Evolutionary conservation across 768 basidiomycete genomes (phyloP), one percentile per base, ranked within the genome.

Genomic region (Russula olivacea): DNA sequence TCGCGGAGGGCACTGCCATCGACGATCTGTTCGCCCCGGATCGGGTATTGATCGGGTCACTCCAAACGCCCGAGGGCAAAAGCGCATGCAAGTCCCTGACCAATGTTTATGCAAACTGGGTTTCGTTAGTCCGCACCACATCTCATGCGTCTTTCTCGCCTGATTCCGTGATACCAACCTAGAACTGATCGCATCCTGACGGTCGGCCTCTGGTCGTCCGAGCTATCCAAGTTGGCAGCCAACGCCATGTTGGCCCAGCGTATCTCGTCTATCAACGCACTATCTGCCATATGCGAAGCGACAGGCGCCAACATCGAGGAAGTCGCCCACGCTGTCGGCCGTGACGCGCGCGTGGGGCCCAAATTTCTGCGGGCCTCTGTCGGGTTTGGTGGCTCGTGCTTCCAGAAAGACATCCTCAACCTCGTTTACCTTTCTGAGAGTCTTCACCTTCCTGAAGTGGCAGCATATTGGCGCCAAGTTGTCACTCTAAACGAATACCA

Each of bases 381-480:
- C 70, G 96, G 97, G 23, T 99, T 99, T 70, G 96, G 97, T 65
- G 97, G 97, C 41, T 92, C 89, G 14, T 99, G 96, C 79, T 99
- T 99, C 91, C 96, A 98, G 78, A 98, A 99, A 76, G 96, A 99
- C 72, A 98, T 98, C 75, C 86, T 99, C 71, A 99, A 99, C 80
- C 81, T 99, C 65, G 97, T 98, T 50, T 99, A 99, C 79, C 85
- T 99, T 49, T 89, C 86, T 72, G 95, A 98, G 78, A 93, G 89
- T 66, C 77, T 93, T 59, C 93, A 98, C 76, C 82, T 99, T 59
- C 94, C 95, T 43, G 93, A 98, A 75, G 95, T 99, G 30, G 97
- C 96, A 34, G 89, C 87, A 19, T 99, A 99, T 81, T 99, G 97
- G 97, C 83, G 84, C 57, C 90, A 95, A 73, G 95, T 99, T 40